A percentile compares a stretch with the other conserved stretches of the same genome.
Conservation (phyloP, 495 filamentous ascomycete species). For the Evernia prunastri region DNA sequence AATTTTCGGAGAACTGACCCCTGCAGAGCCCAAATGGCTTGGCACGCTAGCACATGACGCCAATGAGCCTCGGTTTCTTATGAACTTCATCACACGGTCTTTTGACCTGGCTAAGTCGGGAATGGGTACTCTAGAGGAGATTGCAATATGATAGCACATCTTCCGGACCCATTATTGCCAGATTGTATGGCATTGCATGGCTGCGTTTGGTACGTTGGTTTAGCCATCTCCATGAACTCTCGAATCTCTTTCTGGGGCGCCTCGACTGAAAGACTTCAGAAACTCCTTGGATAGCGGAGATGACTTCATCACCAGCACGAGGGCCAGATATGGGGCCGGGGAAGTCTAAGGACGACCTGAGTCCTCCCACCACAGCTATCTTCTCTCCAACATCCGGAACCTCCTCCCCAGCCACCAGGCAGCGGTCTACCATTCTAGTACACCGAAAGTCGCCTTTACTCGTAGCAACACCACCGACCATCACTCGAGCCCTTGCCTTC, state of each 20-base stretch:
- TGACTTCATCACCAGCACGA: slow-evolving; percentile 30
- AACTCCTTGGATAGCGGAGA: slow-evolving; percentile 53
- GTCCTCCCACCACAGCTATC: slow-evolving; percentile 68
- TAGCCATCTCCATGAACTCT: slow-evolving; percentile 2
- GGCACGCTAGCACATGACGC: slow-evolving; percentile 3
- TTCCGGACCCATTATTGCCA: background rate
- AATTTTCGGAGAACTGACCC: background rate
- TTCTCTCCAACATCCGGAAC: slow-evolving; percentile 77
- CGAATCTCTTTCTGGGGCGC: slow-evolving; percentile 20
- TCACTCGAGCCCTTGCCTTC: slow-evolving; percentile 87
- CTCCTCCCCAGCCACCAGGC: slow-evolving; percentile 60
- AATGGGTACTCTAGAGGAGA: background rate
- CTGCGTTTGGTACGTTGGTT: slow-evolving; percentile 51
- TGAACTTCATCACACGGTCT: background rate
- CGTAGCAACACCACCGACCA: slow-evolving; percentile 84
- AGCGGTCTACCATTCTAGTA: slow-evolving; percentile 84
- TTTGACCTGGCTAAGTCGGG: background rate
- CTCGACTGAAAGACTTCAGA: slow-evolving; percentile 32
- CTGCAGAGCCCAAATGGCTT: background rate
- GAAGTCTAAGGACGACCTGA: slow-evolving; percentile 43
- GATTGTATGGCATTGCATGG: slow-evolving; percentile 46
- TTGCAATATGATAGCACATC: background rate
- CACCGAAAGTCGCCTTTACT: slow-evolving; percentile 94
- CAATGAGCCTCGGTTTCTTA: background rate
- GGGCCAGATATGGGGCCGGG: slow-evolving; percentile 33